These are phyloP conservation scores for Cyclotella cryptica DNA, from an alignment of 108 stramenopile genomes.

Conservation along the genomic window DNA sequence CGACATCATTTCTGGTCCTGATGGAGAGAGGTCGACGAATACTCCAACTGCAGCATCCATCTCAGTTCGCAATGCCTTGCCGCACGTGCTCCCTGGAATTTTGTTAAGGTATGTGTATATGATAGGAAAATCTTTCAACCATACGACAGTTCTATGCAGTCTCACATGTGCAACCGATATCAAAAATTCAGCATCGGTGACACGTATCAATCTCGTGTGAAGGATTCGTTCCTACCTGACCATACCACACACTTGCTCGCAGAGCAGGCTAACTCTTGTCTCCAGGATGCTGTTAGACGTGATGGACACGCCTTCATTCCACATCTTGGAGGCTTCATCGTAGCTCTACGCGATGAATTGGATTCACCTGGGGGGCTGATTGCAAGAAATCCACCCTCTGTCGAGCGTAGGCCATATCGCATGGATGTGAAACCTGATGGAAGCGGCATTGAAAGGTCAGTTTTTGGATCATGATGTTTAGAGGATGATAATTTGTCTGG, in stretches of 20 bases:
- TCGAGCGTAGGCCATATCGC: slow-evolving; percentile 82
- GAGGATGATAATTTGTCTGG: neutral
- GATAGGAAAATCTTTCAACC: neutral
- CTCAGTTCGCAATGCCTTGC: slow-evolving; percentile 82
- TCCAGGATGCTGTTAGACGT: slow-evolving; percentile 80
- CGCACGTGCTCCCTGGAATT: slow-evolving; percentile 86
- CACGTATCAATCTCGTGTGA: slow-evolving; percentile 64
- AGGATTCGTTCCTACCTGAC: slow-evolving; percentile 82
- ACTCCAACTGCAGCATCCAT: slow-evolving; percentile 71
- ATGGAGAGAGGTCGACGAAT: slow-evolving; percentile 18
- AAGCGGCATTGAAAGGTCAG: slow-evolving; percentile 73
- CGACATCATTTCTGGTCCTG: slow-evolving; percentile 14
- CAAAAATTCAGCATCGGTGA: slow-evolving; percentile 66
- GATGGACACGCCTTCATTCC: slow-evolving; percentile 83
- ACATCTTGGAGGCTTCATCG: slow-evolving; percentile 86
- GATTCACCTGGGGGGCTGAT: slow-evolving; percentile 85
- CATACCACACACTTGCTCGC: slow-evolving; percentile 87
- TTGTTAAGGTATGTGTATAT: slow-evolving; percentile 51
- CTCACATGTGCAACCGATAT: neutral
- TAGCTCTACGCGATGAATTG: slow-evolving; percentile 84
- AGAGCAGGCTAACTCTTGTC: slow-evolving; percentile 78
- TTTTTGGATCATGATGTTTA: neutral
- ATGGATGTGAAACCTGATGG: slow-evolving; percentile 89
- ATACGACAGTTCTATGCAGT: neutral
- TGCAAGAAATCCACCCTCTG: slow-evolving; percentile 75